phyloP scores from a whole-genome alignment of 352 stramenopile species.

The Phytophthora hybrid region DNA sequence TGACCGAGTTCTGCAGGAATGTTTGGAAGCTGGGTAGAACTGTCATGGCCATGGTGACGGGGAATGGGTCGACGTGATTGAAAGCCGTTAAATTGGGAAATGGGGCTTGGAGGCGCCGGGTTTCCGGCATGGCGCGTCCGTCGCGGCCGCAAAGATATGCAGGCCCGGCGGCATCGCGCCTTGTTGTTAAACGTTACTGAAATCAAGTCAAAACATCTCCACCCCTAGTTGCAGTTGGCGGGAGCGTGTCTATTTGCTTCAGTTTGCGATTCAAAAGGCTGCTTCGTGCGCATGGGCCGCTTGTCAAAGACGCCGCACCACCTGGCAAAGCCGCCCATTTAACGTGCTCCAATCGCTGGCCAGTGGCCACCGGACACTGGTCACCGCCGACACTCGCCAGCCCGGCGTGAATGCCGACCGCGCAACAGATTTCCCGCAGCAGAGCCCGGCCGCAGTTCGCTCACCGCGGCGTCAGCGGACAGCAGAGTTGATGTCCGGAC shows the following conservation, averaged over 20 bases:
- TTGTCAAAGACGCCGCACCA: slow-evolving; percentile 21
- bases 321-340: slow-evolving; percentile 6
- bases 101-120: slow-evolving; percentile 28
- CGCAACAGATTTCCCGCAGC: neutral
- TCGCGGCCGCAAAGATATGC: slow-evolving; percentile 60
- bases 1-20: slow-evolving; percentile 56
- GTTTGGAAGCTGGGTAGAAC: slow-evolving; percentile 66
- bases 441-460: neutral
- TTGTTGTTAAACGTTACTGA: slow-evolving; percentile 35
- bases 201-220: slow-evolving; percentile 14
- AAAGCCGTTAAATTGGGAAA: slow-evolving; percentile 37
- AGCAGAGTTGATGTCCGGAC: neutral
- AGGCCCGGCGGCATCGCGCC: slow-evolving; percentile 15
- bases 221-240: slow-evolving; percentile 36
- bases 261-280: slow-evolving; percentile 30
- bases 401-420: neutral
- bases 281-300: slow-evolving; percentile 21
- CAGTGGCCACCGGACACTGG: neutral
- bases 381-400: slow-evolving; percentile 19
- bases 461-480: no score
- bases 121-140: slow-evolving; percentile 14
- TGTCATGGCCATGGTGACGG: slow-evolving; percentile 49
- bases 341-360: slow-evolving; percentile 11
- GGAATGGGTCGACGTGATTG: slow-evolving; percentile 6
- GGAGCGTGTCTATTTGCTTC: slow-evolving; percentile 34